Conservation (phyloP, 495 filamentous ascomycete genomes). For the Daldinia childiae region DNA sequence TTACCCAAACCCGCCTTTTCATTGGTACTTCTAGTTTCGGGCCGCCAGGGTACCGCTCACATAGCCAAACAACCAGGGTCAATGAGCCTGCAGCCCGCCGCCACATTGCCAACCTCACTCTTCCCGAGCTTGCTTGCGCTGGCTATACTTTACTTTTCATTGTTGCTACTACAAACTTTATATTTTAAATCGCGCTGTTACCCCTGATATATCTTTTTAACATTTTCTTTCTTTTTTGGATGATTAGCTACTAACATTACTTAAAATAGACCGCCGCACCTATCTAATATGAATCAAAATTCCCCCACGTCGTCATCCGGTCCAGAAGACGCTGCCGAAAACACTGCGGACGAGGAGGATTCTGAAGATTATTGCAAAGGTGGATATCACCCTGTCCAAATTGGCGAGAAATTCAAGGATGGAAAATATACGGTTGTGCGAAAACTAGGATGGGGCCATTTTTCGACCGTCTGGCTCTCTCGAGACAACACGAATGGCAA, state of each 20-base stretch:
- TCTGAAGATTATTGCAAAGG: conserved; percentile 99
- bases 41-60: conserved; percentile 30
- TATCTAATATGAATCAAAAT: conserved; percentile 63
- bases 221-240: not conserved
- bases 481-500: conserved; percentile 89
- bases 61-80: conserved; percentile 24
- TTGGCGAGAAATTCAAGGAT: conserved; percentile 97
- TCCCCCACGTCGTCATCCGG: conserved; percentile 84
- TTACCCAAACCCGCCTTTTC: conserved; percentile 18
- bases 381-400: conserved; percentile 92
- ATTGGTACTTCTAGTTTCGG: conserved; percentile 39
- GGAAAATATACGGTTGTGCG: conserved; percentile 95
- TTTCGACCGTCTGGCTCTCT: conserved; percentile 98
- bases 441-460: conserved; percentile 98
- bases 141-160: not conserved
- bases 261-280: conserved; percentile 48
- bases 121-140: conserved; percentile 20
- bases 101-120: conserved; percentile 14
- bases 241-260: conserved; percentile 18
- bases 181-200: not conserved
- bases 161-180: not conserved
- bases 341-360: conserved; percentile 97
- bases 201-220: conserved; percentile 1
- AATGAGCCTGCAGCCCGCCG: conserved; percentile 27
- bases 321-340: conserved; percentile 83